These are phyloP conservation scores for Ilex aquifolium DNA, from an alignment of 257 asterid species.

Conservation along the genomic window DNA sequence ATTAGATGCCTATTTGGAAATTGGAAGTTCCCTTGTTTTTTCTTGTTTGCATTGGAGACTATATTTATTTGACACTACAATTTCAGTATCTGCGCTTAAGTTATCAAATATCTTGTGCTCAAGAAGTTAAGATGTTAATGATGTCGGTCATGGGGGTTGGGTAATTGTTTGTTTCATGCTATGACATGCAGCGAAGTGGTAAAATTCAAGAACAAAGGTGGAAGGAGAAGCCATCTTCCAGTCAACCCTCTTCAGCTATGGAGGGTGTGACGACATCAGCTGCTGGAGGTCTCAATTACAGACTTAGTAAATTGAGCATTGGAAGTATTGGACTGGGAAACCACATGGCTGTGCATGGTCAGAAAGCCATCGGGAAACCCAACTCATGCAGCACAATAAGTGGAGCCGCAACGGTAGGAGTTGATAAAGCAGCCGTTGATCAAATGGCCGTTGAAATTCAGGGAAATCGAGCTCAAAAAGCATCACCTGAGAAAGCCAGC, in stretches of 20 bases:
- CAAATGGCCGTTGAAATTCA: slow-evolving; percentile 10
- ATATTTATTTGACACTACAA: neutral
- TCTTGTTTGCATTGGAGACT: neutral
- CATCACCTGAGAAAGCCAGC: slow-evolving; percentile 31
- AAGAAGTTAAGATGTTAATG: neutral
- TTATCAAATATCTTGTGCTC: neutral
- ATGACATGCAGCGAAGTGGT: slow-evolving; percentile 45
- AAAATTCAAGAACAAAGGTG: slow-evolving; percentile 38
- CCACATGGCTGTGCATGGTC: slow-evolving; percentile 34
- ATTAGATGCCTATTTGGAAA: neutral
- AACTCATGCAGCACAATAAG: slow-evolving; percentile 60
- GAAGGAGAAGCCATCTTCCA: slow-evolving; percentile 40
- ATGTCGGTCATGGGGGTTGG: neutral
- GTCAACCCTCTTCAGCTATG: slow-evolving; percentile 16
- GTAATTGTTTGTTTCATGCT: slow-evolving; percentile 8
- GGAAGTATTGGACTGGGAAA: slow-evolving; percentile 33
- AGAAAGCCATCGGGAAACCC: slow-evolving; percentile 53
- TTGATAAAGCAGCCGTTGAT: slow-evolving; percentile 28
- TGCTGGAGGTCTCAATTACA: slow-evolving; percentile 36
- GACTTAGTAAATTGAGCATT: slow-evolving; percentile 36
- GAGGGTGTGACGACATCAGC: slow-evolving; percentile 32
- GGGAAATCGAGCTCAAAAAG: slow-evolving; percentile 25
- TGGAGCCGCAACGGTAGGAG: slow-evolving; percentile 27
- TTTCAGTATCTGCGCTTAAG: neutral
- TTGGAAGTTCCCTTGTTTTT: neutral